phyloP scores from a whole-genome alignment of 768 basidiomycete genomes.

The Pulveroboletus sp. region DNA sequence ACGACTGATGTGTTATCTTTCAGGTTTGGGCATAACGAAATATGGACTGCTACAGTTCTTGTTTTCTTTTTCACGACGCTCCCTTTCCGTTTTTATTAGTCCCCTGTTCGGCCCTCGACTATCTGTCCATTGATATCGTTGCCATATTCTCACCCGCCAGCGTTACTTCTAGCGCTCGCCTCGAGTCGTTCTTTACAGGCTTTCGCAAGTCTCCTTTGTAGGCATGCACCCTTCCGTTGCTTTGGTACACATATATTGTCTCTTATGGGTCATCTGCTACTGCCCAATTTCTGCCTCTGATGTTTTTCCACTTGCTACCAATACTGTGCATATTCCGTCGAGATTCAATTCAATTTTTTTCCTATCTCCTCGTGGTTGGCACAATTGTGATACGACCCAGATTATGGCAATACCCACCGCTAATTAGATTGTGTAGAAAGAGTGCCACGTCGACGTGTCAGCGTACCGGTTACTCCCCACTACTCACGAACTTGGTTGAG shows the following conservation, averaged over 20 bases:
- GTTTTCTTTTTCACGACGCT: constrained; percentile 17
- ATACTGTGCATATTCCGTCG: constrained; percentile 45
- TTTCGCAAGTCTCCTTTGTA: constrained; percentile 34
- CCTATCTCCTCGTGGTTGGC: constrained; percentile 3
- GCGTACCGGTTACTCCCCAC: constrained; percentile 3
- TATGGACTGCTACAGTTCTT: constrained; percentile 22
- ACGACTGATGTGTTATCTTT: constrained; percentile 13
- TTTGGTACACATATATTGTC: constrained; percentile 37
- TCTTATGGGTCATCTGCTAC: constrained; percentile 30
- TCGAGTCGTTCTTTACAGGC: constrained; percentile 61
- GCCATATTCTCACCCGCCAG: constrained; percentile 51
- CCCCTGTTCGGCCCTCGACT: constrained; percentile 18
- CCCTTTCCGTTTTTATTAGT: constrained; percentile 22
- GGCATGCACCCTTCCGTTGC: constrained; percentile 32
- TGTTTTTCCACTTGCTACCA: constrained; percentile 35
- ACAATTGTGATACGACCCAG: not conserved
- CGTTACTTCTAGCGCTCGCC: constrained; percentile 44
- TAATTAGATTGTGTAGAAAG: constrained; percentile 6
- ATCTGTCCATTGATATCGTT: constrained; percentile 50
- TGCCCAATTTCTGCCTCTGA: constrained; percentile 33
- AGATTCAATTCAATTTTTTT: constrained; percentile 35
- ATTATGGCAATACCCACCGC: not conserved
- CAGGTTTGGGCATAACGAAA: constrained; percentile 81
- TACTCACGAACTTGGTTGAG: not conserved
- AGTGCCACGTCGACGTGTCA: constrained; percentile 11